phyloP scores from a whole-genome alignment of 108 stramenopile species.

The Nannochloropsis gaditana region DNA sequence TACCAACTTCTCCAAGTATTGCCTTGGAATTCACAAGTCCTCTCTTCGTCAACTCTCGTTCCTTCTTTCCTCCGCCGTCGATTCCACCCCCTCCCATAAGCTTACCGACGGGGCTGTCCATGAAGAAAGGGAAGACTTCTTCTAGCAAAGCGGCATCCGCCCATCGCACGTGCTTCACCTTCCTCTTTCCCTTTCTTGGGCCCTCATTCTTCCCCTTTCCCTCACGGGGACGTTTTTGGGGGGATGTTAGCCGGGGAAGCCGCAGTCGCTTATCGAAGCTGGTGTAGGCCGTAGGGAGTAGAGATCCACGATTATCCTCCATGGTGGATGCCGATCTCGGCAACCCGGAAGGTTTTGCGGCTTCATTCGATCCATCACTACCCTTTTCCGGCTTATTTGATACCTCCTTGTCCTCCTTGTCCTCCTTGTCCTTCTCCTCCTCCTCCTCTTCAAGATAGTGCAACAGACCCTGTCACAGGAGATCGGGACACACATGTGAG shows the following conservation, averaged over 20 bases:
- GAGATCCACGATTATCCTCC: no score
- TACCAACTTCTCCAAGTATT: no score
- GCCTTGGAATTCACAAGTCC: no score
- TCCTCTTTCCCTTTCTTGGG: neutral
- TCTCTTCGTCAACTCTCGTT: neutral
- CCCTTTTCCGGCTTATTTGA: no score
- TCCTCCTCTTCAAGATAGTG: neutral
- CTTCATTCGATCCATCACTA: no score
- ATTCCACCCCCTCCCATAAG: neutral
- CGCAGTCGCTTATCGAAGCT: no score
- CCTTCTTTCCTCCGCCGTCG: neutral
- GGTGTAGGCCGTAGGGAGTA: no score
- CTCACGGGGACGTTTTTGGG: neutral
- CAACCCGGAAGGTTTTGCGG: no score
- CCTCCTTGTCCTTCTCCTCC: neutral
- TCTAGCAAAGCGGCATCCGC: neutral
- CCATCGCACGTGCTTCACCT: neutral
- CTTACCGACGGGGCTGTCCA: neutral
- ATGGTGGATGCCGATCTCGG: no score
- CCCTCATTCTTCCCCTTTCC: neutral
- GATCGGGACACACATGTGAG: neutral
- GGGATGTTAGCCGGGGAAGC: no score
- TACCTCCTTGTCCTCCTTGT: neutral
- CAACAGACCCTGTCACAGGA: neutral
- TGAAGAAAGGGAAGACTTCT: neutral